Evolutionary conservation across 805 yeast species (phyloP), one percentile per base, ranked within the genome.

Genomic region (Saturnispora sanitii): DNA sequence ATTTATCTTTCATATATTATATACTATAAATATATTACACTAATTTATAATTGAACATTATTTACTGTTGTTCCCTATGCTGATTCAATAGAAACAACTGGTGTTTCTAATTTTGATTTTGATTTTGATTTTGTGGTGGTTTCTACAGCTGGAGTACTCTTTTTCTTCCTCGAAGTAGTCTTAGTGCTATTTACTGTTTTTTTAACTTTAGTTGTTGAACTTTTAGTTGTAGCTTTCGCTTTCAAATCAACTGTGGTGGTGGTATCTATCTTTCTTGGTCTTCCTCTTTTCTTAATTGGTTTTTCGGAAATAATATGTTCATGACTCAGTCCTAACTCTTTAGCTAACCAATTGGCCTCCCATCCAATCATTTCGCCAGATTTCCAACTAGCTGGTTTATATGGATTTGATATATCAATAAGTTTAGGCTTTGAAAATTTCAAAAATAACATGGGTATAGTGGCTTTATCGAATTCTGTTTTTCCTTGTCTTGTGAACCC

Each of bases 401-500:
- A 71, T 1, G 60, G 53, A 19, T 44, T 32, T 1, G 33, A 31
- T 11, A 25, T 20, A 13, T 46, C 36, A 1, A 39, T 17, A 7
- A 46, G 27, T n/a, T 44, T 49, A 25, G 64, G 53, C n/a, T 67
- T 63, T 2, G 65, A 48, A 38, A 72, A 50, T 29, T 64, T 64
- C 3, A 66, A 53, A 47, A 64, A 70, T 3, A 73, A 57, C 45
- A 73, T 51, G 2, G 80, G 77, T 36, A 69, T 56, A 15, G 56
- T 49, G 28, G 70, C 56, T n/a, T 60, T 56, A 45, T 73, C 71
- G 44, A 73, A 59, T 38, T 68, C 70, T 6, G 51, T 51, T 37
- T 62, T 53, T 0, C 73, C 79, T 43, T 70, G 75, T 29, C 60
- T 53, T 0, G 80, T 71, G 38, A 73, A 56, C 0, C 66, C 62